Evolutionary conservation across 2,329 filamentous ascomycete genomes (phyloP), one percentile per base, ranked within the genome.

Genomic region (Stagonosporopsis chrysanthemi): DNA sequence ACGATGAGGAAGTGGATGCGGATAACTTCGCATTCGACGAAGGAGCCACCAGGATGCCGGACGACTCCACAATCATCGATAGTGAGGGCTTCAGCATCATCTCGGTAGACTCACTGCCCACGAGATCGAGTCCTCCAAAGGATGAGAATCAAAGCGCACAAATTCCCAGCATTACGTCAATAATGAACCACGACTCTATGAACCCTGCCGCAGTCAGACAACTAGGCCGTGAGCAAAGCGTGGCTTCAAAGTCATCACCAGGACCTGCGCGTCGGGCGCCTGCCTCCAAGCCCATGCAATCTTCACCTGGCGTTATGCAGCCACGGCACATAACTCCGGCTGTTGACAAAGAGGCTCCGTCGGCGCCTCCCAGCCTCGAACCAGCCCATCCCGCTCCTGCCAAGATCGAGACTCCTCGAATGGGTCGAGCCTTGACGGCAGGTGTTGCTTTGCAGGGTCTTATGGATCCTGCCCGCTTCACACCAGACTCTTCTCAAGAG

Each of bases 31-130:
- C 63, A 1, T 69, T 72, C 48, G 70, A 75, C 11, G 69, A 74
- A 58, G 69, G 68, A n/a, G 60, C 67, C 0, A 74, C 70, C 3
- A 65, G 71, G 14, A 70, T 71, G 67, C 70, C 66, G 4, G 80
- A 80, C 22, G 80, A 82, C 36, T 74, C 76, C 9, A 82, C 80
- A 0, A 71, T 81, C n/a, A 67, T 78, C 7, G 74, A 79, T 40
- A 81, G 80, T 58, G 80, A 82, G 61, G 79, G 79, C 50, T 82
- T 83, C 65, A 83, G 79, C 55, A 82, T 83, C 77, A 75, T 83
- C 1, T 82, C 80, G 2, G 70, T 82, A 11, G 78, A 82, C 33
- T 81, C 80, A 1, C 62, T 83, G 29, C 76, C 76, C 28, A 76
- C 72, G 39, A 69, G 61, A 11, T 68, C 64, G n/a, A 74, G 69